These are phyloP conservation scores for Mucor lusitanicus DNA, from an alignment of 371 early-diverging fungal species.

Conservation along the genomic window DNA sequence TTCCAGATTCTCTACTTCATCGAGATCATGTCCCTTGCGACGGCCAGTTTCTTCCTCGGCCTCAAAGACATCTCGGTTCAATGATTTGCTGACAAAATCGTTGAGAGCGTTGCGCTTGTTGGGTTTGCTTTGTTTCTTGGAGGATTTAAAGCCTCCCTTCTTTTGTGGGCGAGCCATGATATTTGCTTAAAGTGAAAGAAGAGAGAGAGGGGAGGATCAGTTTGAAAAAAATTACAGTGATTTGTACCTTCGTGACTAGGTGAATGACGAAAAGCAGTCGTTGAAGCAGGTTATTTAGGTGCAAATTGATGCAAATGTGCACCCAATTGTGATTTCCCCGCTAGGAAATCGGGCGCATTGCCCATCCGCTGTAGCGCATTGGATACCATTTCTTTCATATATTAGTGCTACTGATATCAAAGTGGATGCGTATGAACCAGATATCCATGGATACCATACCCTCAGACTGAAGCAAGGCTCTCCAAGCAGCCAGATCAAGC, in stretches of 20 bases:
- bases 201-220: not conserved
- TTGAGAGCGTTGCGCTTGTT: not conserved
- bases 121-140: not conserved
- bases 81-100: not conserved
- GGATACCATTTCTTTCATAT: too few relatives aligned
- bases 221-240: conserved; percentile 1
- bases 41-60: conserved; percentile 60
- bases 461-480: not conserved
- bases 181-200: not conserved
- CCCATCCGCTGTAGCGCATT: not conserved
- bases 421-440: not conserved
- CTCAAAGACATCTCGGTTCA: conserved; percentile 46
- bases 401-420: not conserved
- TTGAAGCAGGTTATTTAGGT: not conserved
- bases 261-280: not conserved
- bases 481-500: not conserved
- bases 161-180: conserved; percentile 26
- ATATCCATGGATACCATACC: not conserved
- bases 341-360: not conserved
- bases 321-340: not conserved
- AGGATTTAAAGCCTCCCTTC: conserved; percentile 8
- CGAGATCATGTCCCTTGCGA: conserved; percentile 63
- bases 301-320: not conserved
- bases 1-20: conserved; percentile 78
- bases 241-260: not conserved